phyloP scores from a whole-genome alignment of 805 yeast species.

The Suhomyces pyralidae region DNA sequence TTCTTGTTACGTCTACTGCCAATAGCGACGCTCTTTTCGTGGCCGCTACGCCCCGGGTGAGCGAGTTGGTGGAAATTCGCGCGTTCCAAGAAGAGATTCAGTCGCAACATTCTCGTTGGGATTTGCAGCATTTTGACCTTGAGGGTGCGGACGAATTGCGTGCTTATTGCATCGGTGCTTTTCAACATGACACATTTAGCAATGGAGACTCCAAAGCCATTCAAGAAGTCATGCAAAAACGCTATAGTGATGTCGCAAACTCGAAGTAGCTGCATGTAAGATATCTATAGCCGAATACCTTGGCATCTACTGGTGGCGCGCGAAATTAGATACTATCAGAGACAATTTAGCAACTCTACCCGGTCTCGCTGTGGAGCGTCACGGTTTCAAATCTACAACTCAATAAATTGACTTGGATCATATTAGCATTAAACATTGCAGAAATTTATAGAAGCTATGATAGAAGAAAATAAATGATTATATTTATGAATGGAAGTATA shows the following conservation, averaged over 20 bases:
- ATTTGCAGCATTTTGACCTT: background rate
- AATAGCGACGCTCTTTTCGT: background rate
- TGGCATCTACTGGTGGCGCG: background rate
- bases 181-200: background rate
- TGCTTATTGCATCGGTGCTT: background rate
- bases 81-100: background rate
- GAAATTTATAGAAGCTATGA: background rate
- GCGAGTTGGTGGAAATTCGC: background rate
- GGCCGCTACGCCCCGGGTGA: background rate
- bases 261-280: background rate
- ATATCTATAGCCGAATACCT: background rate
- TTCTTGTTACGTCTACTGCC: conserved; percentile 2
- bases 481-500: background rate
- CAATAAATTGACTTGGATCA: background rate
- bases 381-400: background rate
- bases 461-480: background rate
- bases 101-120: background rate
- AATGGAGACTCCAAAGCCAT: background rate
- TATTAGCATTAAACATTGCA: background rate
- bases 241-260: background rate
- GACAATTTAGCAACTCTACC: background rate
- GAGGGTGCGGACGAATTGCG: background rate
- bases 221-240: background rate
- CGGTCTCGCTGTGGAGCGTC: background rate
- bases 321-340: background rate